phyloP scores from a whole-genome alignment of 352 stramenopile species.

The Pythium phragmitis region DNA sequence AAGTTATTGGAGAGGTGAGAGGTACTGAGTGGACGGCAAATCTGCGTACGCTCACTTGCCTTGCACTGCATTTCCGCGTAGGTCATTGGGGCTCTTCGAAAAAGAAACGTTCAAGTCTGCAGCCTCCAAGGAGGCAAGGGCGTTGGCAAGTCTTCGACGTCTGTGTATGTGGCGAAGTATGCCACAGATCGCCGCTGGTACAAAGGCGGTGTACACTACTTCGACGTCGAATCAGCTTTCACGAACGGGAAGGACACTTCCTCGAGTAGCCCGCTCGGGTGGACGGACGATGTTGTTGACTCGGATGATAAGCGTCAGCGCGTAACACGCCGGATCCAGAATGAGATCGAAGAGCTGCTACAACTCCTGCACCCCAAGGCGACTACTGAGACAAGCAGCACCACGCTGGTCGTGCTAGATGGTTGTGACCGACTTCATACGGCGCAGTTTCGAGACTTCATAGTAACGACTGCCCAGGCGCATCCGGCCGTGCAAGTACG shows the following conservation, averaged over 20 bases:
- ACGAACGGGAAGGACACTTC: slow-evolving; percentile 5
- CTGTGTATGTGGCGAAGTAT: slow-evolving; percentile 52
- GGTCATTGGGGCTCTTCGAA: slow-evolving; percentile 25
- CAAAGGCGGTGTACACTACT: slow-evolving; percentile 54
- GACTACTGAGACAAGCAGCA: neutral
- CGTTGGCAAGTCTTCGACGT: slow-evolving; percentile 62
- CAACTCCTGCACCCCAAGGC: slow-evolving; percentile 15
- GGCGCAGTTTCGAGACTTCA: slow-evolving; percentile 40
- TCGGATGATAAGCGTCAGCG: slow-evolving; percentile 21
- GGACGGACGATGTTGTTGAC: slow-evolving; percentile 10
- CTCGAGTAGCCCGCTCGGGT: slow-evolving; percentile 14
- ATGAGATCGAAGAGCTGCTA: slow-evolving; percentile 17
- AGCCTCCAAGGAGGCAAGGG: slow-evolving; percentile 43
- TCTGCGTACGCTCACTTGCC: neutral
- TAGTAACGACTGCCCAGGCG: slow-evolving; percentile 37
- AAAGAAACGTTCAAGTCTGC: slow-evolving; percentile 40
- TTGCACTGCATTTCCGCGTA: neutral
- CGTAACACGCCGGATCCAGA: slow-evolving; percentile 11
- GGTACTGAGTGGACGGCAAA: neutral
- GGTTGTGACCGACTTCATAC: slow-evolving; percentile 52
- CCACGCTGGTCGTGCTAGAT: slow-evolving; percentile 53
- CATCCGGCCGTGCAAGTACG: slow-evolving; percentile 49
- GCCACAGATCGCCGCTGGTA: slow-evolving; percentile 42
- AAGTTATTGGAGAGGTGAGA: slow-evolving; percentile 44
- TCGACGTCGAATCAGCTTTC: slow-evolving; percentile 38